Percentiles rank a stretch among this genome's conserved stretches.
phyloP scores from a whole-genome alignment of 768 basidiomycete species.

The Kwoniella newhampshirensis region DNA sequence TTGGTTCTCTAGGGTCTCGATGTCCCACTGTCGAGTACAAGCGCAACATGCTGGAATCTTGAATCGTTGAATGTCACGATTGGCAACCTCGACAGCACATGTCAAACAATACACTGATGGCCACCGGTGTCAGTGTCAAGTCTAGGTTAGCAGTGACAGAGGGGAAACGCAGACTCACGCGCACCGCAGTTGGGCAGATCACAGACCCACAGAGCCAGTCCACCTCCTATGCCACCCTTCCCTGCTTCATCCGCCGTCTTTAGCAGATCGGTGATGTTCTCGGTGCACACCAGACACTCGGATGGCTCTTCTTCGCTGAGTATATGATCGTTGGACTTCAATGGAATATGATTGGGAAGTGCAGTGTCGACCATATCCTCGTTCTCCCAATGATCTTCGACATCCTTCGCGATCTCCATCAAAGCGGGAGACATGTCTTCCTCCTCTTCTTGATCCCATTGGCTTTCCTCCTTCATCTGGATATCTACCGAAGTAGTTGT shows the following conservation, averaged over 20 bases:
- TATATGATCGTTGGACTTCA: neutral
- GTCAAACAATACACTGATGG: slow-evolving; percentile 15
- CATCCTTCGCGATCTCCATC: neutral
- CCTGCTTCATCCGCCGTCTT: slow-evolving; percentile 1
- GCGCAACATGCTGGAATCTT: neutral
- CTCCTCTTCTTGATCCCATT: neutral
- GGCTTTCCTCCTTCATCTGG: slow-evolving; percentile 1
- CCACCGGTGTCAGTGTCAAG: neutral
- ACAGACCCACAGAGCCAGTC: slow-evolving; percentile 14
- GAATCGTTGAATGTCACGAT: neutral
- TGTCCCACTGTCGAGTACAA: slow-evolving; percentile 16
- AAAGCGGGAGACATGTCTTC: neutral
- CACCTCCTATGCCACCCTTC: slow-evolving; percentile 19
- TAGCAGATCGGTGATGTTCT: slow-evolving; percentile 3
- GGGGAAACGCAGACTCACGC: slow-evolving; percentile 1
- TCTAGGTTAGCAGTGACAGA: neutral
- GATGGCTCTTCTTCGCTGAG: neutral
- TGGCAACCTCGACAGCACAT: slow-evolving; percentile 3
- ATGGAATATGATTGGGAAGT: neutral
- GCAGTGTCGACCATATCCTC: neutral
- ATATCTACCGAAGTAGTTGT: neutral
- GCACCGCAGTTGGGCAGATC: slow-evolving; percentile 16
- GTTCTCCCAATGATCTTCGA: neutral
- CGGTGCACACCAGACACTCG: slow-evolving; percentile 15
- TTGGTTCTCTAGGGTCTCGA: slow-evolving; percentile 1